These are phyloP conservation scores for Candida adriatica DNA, from an alignment of 805 yeast genomes.

Conservation along the genomic window DNA sequence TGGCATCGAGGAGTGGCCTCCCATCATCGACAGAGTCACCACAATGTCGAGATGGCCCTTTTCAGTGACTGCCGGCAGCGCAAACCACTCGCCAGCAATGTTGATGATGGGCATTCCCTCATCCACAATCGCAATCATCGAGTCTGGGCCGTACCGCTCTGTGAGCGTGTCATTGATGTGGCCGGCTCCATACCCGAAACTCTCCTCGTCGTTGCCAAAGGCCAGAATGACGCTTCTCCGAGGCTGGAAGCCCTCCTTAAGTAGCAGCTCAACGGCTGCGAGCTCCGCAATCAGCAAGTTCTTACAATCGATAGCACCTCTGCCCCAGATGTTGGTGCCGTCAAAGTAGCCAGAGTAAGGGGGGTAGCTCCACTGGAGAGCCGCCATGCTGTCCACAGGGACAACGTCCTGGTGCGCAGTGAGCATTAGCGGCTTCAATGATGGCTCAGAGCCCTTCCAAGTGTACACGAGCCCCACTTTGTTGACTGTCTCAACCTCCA, in stretches of 20 bases:
- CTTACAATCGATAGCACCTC: conserved; percentile 73
- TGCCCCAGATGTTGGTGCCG: conserved; percentile 59
- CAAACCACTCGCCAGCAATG: conserved; percentile 34
- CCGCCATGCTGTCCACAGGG: conserved; percentile 58
- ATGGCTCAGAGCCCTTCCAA: conserved; percentile 48
- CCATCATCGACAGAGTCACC: conserved; percentile 51
- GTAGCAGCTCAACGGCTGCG: conserved; percentile 49
- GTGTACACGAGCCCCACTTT: conserved; percentile 57
- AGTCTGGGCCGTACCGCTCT: conserved; percentile 50
- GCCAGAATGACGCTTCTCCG: conserved; percentile 53
- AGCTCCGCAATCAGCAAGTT: conserved; percentile 55
- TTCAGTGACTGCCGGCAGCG: conserved; percentile 42
- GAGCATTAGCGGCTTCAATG: conserved; percentile 56
- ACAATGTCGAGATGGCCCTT: conserved; percentile 31
- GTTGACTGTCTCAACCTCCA: conserved; percentile 50
- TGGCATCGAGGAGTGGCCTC: conserved; percentile 70
- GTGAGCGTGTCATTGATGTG: conserved; percentile 38
- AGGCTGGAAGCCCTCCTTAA: conserved; percentile 41
- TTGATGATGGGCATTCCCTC: conserved; percentile 41
- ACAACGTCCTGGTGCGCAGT: conserved; percentile 82
- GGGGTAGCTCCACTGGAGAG: conserved; percentile 52
- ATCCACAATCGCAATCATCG: conserved; percentile 56
- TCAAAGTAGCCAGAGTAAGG: conserved; percentile 64
- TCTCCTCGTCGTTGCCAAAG: conserved; percentile 75
- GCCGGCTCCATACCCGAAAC: conserved; percentile 60